These are phyloP conservation scores for Polyporus arcularius DNA, from an alignment of 768 basidiomycete species.

Conservation along the genomic window DNA sequence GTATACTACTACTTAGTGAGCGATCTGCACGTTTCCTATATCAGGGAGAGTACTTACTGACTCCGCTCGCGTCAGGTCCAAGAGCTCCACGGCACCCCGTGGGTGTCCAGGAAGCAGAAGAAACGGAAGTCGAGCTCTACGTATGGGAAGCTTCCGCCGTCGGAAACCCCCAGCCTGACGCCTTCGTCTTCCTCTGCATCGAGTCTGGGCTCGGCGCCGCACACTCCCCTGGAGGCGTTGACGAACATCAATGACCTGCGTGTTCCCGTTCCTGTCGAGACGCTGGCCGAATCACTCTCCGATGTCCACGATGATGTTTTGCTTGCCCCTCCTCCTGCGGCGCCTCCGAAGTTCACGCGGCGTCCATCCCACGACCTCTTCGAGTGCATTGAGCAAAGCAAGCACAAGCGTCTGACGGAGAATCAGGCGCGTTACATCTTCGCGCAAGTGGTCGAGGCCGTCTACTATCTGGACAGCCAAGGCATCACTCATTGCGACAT, in stretches of 20 bases:
- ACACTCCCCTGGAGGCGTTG: conserved; percentile 37
- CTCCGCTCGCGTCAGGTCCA: conserved; percentile 58
- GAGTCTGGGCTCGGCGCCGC: conserved; percentile 42
- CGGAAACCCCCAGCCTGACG: conserved; percentile 58
- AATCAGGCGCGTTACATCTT: conserved; percentile 81
- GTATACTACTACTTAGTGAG: conserved; percentile 86
- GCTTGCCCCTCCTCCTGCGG: conserved; percentile 14
- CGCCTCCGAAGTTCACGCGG: conserved; percentile 48
- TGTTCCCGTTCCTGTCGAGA: not conserved
- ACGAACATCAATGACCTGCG: not conserved
- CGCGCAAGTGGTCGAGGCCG: conserved; percentile 83
- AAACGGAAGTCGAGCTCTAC: conserved; percentile 27
- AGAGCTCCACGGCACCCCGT: conserved; percentile 91
- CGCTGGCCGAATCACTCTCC: not conserved
- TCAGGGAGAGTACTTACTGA: conserved; percentile 3
- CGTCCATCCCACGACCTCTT: conserved; percentile 91
- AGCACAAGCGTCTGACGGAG: conserved; percentile 78
- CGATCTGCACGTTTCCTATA: conserved; percentile 17
- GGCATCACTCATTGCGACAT: conserved; percentile 95
- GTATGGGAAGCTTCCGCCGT: conserved; percentile 42
- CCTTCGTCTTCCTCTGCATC: conserved; percentile 56
- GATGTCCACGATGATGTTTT: conserved; percentile 7
- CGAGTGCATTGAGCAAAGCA: conserved; percentile 90
- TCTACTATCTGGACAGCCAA: conserved; percentile 74
- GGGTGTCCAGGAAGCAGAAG: conserved; percentile 54